Evolutionary conservation across 148 eudicot species (phyloP).

Genomic region (Rhododendron molle): DNA sequence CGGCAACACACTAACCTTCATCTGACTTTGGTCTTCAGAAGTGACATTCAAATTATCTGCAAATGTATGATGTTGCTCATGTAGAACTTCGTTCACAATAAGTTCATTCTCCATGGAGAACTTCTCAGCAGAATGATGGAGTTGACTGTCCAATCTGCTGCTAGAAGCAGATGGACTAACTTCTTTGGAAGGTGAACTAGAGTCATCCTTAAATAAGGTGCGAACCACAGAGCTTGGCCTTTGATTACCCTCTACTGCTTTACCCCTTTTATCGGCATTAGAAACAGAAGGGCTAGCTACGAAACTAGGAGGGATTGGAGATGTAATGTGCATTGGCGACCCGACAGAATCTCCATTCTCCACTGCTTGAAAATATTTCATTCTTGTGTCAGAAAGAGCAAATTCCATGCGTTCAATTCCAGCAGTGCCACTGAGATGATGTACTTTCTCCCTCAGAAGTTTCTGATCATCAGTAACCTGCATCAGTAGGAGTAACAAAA

Average conservation of each 20-base stretch:
- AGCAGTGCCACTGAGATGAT: slow-evolving; percentile 74
- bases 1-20: slow-evolving; percentile 56
- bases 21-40: slow-evolving; percentile 30
- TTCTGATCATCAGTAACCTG: slow-evolving; percentile 85
- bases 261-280: slow-evolving; percentile 29
- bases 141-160: slow-evolving; percentile 11
- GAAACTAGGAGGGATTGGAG: slow-evolving; percentile 39
- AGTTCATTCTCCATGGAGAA: slow-evolving; percentile 60
- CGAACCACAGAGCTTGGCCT: slow-evolving; percentile 54
- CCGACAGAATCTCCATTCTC: slow-evolving; percentile 53
- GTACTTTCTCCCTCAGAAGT: slow-evolving; percentile 80
- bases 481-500: slow-evolving; percentile 10
- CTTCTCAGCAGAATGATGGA: slow-evolving; percentile 17
- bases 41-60: slow-evolving; percentile 37
- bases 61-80: slow-evolving; percentile 53
- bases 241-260: slow-evolving; percentile 17
- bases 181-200: slow-evolving; percentile 25
- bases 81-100: slow-evolving; percentile 76
- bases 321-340: slow-evolving; percentile 51
- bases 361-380: slow-evolving; percentile 59
- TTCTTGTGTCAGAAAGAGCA: slow-evolving; percentile 69
- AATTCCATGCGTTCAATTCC: slow-evolving; percentile 80
- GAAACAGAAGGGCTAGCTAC: slow-evolving; percentile 32
- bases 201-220: slow-evolving; percentile 56
- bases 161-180: slow-evolving; percentile 28